Evolutionary conservation across 768 basidiomycete species (phyloP).

Genomic region (Dentipellis fragilis): DNA sequence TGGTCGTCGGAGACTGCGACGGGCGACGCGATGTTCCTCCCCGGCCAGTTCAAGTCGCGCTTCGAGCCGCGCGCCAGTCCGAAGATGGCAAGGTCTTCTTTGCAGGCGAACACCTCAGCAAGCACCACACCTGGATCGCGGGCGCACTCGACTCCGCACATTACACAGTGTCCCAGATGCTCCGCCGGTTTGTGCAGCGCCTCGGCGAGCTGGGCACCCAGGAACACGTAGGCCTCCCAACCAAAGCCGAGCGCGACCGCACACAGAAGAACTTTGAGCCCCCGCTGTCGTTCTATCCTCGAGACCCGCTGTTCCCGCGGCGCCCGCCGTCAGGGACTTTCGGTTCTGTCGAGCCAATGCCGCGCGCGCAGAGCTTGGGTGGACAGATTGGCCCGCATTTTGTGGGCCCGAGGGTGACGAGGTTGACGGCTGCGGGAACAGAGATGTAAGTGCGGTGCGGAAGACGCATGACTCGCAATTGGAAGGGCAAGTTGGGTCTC

Average conservation of each 20-base stretch:
- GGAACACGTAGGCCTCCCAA: not conserved
- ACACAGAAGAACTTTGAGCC: not conserved
- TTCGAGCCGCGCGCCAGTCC: constrained; percentile 15
- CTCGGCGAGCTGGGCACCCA: not conserved
- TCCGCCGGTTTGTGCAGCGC: not conserved
- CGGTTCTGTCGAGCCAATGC: not conserved
- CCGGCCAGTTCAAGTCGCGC: constrained; percentile 16
- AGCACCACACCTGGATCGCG: constrained; percentile 21
- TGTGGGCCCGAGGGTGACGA: not conserved
- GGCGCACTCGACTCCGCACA: constrained; percentile 15
- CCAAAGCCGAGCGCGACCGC: not conserved
- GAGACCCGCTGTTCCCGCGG: not conserved
- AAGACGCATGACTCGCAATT: too few relatives aligned
- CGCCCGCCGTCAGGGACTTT: too few relatives aligned
- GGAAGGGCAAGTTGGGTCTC: too few relatives aligned
- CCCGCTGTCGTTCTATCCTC: not conserved
- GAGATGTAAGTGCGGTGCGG: too few relatives aligned
- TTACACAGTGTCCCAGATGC: constrained; percentile 4
- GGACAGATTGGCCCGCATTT: not conserved
- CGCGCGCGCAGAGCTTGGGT: not conserved
- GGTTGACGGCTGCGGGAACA: too few relatives aligned
- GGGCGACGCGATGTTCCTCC: constrained; percentile 21
- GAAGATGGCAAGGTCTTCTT: constrained; percentile 13
- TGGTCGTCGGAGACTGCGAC: constrained; percentile 18
- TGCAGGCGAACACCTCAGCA: constrained; percentile 19